Percentiles rank a stretch among this genome's conserved stretches.
phyloP scores from a whole-genome alignment of 2,329 filamentous ascomycete genomes.

The Aspergillus neoniger region DNA sequence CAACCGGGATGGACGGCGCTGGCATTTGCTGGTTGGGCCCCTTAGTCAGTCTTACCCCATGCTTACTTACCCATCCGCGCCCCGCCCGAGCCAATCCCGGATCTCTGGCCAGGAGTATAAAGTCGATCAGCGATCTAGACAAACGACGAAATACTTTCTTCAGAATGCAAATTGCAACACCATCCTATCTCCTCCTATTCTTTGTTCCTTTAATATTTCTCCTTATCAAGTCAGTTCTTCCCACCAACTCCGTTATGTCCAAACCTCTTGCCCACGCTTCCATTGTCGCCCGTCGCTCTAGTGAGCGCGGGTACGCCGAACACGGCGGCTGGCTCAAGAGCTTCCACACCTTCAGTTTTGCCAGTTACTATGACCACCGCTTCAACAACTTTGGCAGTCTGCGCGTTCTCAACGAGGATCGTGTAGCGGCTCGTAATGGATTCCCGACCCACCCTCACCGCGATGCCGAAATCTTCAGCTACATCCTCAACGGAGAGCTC shows the following conservation, averaged over 20 bases:
- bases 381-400: conserved; percentile 73
- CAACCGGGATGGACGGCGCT: neutral
- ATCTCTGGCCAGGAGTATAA: conserved; percentile 1
- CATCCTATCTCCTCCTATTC: neutral
- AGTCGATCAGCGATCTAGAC: conserved; percentile 6
- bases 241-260: conserved; percentile 52
- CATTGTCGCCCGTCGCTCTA: conserved; percentile 73
- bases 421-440: conserved; percentile 70
- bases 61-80: conserved; percentile 9
- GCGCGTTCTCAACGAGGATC: conserved; percentile 86
- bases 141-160: neutral
- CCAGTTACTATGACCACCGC: conserved; percentile 66
- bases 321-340: conserved; percentile 87
- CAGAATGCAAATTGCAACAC: conserved; percentile 1
- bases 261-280: conserved; percentile 67
- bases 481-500: conserved; percentile 81
- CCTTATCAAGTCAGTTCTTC: neutral
- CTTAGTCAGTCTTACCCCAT: conserved; percentile 13
- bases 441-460: conserved; percentile 85
- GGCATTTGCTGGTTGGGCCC: neutral
- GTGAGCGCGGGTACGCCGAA: conserved; percentile 71
- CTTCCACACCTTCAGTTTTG: conserved; percentile 85
- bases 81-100: neutral
- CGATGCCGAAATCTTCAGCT: conserved; percentile 87
- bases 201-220: neutral